Evolutionary conservation across 75 land plant species (phyloP), one percentile per base, ranked within the genome.

Genomic region (Cupressus sempervirens): DNA sequence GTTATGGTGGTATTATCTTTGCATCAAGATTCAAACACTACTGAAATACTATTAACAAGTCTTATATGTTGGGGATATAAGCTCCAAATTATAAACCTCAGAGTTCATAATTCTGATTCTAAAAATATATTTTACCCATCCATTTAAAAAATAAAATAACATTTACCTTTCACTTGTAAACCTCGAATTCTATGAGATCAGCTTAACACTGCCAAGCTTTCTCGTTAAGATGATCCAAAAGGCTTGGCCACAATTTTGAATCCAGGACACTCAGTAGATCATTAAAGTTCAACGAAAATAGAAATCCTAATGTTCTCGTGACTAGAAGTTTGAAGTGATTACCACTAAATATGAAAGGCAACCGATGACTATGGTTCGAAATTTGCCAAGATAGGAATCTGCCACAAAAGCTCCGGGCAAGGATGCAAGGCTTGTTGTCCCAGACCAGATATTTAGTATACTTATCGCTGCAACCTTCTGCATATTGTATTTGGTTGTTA

Each of bases 361-460:
- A 26, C 90, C 91, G 40, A 87, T 50, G 14, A 82, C 89, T 20
- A 94, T 84, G 32, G 94, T 91, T 62, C 76, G 74, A 86, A 81
- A 94, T 36, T 92, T 88, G 67, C 95, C 95, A 52, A 93, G 70
- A 82, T 87, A 94, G 41, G 95, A 84, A 72, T 94, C 95, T n/a
- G 95, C 94, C 54, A 94, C 41, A 82, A 94, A 92, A 32, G 91
- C 95, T 7, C 95, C 95, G 11, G 93, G 70, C 56, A 94, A 76
- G 11, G 94, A 76, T 0, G 95, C 86, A 58, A 94, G 58, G 91
- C 86, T 89, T 67, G 91, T 87, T 35, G 95, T 94, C 36, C 95
- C 95, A 38, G 86, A 83, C 89, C 89, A 89, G 67, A 88, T 86
- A 76, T 89, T 91, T 72, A 94, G 83, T 41, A 91, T 74, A 43